phyloP scores from a whole-genome alignment of 2,329 filamentous ascomycete genomes.

The Xylariaceae sp. region DNA sequence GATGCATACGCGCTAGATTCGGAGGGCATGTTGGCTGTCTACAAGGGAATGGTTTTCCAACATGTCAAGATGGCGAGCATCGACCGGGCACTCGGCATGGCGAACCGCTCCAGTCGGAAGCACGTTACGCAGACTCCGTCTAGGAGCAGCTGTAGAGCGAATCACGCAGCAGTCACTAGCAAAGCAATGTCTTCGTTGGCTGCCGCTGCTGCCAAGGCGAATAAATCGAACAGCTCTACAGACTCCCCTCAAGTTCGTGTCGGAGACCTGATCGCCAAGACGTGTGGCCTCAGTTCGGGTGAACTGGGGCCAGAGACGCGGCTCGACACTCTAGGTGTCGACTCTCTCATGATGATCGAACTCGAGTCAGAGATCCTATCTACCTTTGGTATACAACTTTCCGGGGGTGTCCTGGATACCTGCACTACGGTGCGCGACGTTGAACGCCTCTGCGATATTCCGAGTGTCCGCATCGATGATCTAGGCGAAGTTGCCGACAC shows the following conservation, averaged over 20 bases:
- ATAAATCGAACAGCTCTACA: not conserved
- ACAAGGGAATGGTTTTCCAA: slow-evolving; percentile 7
- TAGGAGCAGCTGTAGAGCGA: not conserved
- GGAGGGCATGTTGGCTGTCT: slow-evolving; percentile 1
- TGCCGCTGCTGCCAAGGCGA: not conserved
- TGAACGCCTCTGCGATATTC: not conserved
- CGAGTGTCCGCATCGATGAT: not conserved
- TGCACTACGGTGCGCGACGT: slow-evolving; percentile 1
- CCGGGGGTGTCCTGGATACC: not conserved
- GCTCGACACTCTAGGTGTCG: slow-evolving; percentile 3
- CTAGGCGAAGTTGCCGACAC: not conserved
- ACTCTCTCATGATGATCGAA: slow-evolving; percentile 8
- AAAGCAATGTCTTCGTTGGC: not conserved
- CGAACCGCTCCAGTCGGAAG: too few species aligned
- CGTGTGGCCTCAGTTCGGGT: not conserved
- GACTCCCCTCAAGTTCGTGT: not conserved
- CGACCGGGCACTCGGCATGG: not conserved
- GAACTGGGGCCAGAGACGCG: not conserved
- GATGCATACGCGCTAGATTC: slow-evolving; percentile 2
- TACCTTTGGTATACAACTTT: not conserved
- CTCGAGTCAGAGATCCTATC: slow-evolving; percentile 1
- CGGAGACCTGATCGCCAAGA: slow-evolving; percentile 1
- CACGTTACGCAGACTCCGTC: not conserved
- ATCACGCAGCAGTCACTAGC: not conserved
- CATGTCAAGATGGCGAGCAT: slow-evolving; percentile 1